Base-by-base conservation (phyloP, 768 basidiomycete genomes). In the Boletellus ananas region DNA sequence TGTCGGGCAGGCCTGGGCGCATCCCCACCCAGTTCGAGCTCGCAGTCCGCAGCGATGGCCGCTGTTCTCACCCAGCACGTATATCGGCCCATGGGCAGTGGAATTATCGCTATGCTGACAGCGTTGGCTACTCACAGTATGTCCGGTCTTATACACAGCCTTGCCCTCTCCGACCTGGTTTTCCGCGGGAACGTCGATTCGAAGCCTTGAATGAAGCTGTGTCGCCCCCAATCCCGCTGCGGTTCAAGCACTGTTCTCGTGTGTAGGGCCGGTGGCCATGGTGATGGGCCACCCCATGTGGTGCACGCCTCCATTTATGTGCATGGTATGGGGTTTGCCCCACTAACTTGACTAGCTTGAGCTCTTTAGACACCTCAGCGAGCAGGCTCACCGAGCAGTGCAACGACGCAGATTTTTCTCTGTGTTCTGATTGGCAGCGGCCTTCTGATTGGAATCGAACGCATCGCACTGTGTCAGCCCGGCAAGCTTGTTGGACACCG, bases 391-490 rank as follows among this genome's bases (percentile, higher is more conserved):
- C 25, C 34, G 27, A 11, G 16, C 33, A 21, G 44, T 33, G 6
- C 23, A 14, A 50, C 23, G 23, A 25, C 23, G 11, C 31, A 21
- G 18, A 21, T 13, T 18, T 25, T 58, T 47, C 46, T 51, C 52
- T 54, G 50, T 29, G 29, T 29, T 20, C 18, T 27, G 18, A 33
- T 13, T 18, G 37, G 17, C 9, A 20, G 3, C 17, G 12, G n/a
- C 5, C 7, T 23, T 16, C 31, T 37, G 20, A 38, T 35, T 35
- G 12, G 38, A 27, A 21, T 10, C 27, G 43, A 27, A 10, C 47
- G 14, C 8, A 40, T 40, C 13, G 35, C 34, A 37, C 43, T 23
- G 53, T 54, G 49, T 64, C 62, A 64, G 25, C 20, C 46, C 62
- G 62, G 62, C 34, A 2, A 55, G 17, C 18, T 36, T 33, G 9